Percentiles rank a stretch among this genome's conserved stretches.
Conservation (phyloP, 164 flowering plant species). For the Litsea cubeba region DNA sequence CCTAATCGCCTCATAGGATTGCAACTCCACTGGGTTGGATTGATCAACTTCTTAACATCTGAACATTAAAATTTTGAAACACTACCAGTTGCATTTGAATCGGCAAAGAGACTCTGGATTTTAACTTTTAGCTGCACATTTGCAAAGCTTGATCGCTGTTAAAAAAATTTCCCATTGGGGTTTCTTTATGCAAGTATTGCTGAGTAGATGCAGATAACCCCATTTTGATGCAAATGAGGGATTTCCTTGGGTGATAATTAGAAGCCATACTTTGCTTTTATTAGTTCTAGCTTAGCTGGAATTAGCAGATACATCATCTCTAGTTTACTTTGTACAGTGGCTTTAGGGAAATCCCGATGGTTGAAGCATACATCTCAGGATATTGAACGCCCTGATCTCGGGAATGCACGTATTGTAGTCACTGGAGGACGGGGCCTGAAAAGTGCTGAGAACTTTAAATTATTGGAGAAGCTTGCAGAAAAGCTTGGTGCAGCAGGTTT, state of each 20-base stretch:
- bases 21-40: not conserved
- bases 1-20: no score
- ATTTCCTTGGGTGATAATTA: no score
- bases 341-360: slow-evolving; percentile 58
- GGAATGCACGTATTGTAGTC: slow-evolving; percentile 82
- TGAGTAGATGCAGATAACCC: not conserved
- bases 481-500: slow-evolving; percentile 97
- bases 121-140: not conserved
- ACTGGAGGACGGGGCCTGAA: slow-evolving; percentile 90
- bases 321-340: slow-evolving; percentile 34
- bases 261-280: no score
- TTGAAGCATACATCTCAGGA: slow-evolving; percentile 60
- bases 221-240: not conserved
- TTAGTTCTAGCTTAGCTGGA: not conserved
- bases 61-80: not conserved
- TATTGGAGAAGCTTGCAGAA: slow-evolving; percentile 92
- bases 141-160: not conserved
- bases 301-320: not conserved
- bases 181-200: not conserved
- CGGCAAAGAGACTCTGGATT: not conserved
- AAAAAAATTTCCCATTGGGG: not conserved
- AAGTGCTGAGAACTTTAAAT: slow-evolving; percentile 88
- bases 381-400: slow-evolving; percentile 86
- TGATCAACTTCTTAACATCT: not conserved
- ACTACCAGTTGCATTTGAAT: not conserved